Conservation (phyloP, 164 flowering plant genomes). For the Dillenia turbinata region DNA sequence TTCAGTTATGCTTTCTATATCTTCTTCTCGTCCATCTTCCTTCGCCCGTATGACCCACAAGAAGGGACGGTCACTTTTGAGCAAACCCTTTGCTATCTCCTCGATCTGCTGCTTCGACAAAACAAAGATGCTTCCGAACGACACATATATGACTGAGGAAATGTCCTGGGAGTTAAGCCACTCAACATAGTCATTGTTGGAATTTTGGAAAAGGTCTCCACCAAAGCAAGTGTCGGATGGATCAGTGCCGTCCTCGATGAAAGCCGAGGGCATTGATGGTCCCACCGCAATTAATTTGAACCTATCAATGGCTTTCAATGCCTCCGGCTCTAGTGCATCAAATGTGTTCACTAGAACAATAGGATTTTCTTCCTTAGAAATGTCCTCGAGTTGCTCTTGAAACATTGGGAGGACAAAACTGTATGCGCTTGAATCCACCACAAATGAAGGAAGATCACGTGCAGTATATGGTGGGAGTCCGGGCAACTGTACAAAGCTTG, state of each 20-base stretch:
- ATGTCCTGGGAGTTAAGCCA: slow-evolving; percentile 46
- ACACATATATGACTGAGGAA: slow-evolving; percentile 34
- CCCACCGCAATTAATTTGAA: slow-evolving; percentile 30
- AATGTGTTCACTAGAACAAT: slow-evolving; percentile 39
- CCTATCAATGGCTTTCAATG: slow-evolving; percentile 19
- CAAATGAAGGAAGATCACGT: slow-evolving; percentile 34
- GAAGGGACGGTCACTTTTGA: slow-evolving; percentile 23
- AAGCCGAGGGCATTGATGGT: slow-evolving; percentile 42
- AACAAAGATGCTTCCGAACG: slow-evolving; percentile 36
- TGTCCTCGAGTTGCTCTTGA: slow-evolving; percentile 14
- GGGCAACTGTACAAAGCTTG: slow-evolving; percentile 20
- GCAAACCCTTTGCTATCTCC: slow-evolving; percentile 31
- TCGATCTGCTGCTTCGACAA: slow-evolving; percentile 24
- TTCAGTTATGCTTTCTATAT: slow-evolving; percentile 3
- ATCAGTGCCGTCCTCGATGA: slow-evolving; percentile 23
- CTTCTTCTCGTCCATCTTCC: neutral
- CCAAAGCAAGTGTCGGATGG: slow-evolving; percentile 23
- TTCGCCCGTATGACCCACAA: slow-evolving; percentile 37
- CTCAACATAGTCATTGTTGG: slow-evolving; percentile 16
- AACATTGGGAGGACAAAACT: neutral
- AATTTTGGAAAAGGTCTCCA: slow-evolving; percentile 20
- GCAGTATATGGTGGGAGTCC: slow-evolving; percentile 19
- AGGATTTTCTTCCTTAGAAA: slow-evolving; percentile 9
- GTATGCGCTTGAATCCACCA: slow-evolving; percentile 11
- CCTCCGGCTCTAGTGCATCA: slow-evolving; percentile 30